Base-by-base conservation (phyloP, 2,329 filamentous ascomycete genomes). In the Neoarthrinium moseri region DNA sequence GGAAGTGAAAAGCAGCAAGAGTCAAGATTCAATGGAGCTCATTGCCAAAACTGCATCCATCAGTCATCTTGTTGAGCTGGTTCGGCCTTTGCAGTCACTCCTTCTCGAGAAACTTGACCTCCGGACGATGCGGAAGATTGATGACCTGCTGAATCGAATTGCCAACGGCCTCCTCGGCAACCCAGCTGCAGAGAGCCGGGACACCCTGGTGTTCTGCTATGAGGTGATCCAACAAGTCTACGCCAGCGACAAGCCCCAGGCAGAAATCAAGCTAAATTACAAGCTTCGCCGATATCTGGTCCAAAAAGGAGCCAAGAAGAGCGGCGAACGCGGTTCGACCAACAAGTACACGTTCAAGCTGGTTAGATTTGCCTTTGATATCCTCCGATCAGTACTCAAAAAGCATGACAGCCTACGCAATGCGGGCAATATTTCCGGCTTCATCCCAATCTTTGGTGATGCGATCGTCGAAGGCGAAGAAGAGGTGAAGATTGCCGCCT, bases 1-100 rank as follows among this genome's bases (percentile, higher is more conserved):
- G 67, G 94, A 99, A 69, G 86, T 99, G 46, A 97, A 96, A 73
- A 94, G 89, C 66, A 96, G 89, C 74, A 99, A 97, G 74, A 96
- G 91, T 62, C 95, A 91, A 59, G 95, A 99, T 62, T 95, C 94
- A 0, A 95, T 97, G 85, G 92, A 97, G 65, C 75, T 97, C 13
- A 77, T 97, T 53, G 87, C 94, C 21, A 89, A 86, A 59, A 91
- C 85, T 38, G 85, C 89, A 2, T 92, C 91, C 2, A 75, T 96
- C 20, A 74, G 70, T 42, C 82, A 84, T 46, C 77, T 97, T 5
- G 83, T 86, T 38, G 81, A 86, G 40, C 80, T 99, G 4, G 77
- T 96, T 41, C 77, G 77, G 43, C 95, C 94, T 1, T 73, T 97
- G 37, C 87, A 89, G 57, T 75, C 83, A 6, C 74, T 99, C 17